Evolutionary conservation across 2,329 filamentous ascomycete genomes (phyloP), one percentile per base, ranked within the genome.

Genomic region (Ceratocystis huliohia): DNA sequence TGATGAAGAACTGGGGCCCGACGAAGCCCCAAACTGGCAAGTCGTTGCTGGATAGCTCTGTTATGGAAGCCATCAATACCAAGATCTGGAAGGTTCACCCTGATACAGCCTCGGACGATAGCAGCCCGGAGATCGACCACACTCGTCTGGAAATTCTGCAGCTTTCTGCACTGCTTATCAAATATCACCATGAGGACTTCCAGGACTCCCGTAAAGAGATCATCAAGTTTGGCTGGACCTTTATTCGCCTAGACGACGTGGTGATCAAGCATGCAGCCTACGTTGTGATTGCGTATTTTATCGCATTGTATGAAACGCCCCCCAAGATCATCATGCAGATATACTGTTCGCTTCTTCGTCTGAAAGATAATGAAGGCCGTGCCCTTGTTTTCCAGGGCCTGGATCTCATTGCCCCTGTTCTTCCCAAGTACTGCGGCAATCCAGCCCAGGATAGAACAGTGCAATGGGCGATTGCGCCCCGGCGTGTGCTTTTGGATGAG

Each of bases 241-340:
- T 96, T 73, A 99, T 99, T 72, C 86, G 90, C 28, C 83, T 99
- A n/a, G 95, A 99, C 73, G 94, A 99, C 75, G 89, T 96, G 67
- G 96, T 99, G 78, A 99, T 97, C 79, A 99, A 99, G 75, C 94
- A 97, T 74, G 94, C 93, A 0, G 92, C 94, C 2, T 99, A 99
- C 72, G 93, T 96, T 4, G 85, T 99, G 5, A 95, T 99, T 69
- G 91, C 90, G 2, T 99, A 96, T 76, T 99, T 99, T 78, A 96
- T 99, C 71, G 90, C 91, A 0, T 89, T 95, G 70, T 99, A 96
- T 73, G 95, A 99, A 71, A 97, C 94, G 0, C 95, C 94, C 0
- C 83, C 89, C 13, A 99, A 97, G 81, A 97, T 99, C 66, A 91
- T 94, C 2, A 88, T 89, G 22, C 93, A 97, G 74, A 92, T 99